Percentiles rank a stretch among this genome's conserved stretches.
Conservation (phyloP, 1,284 basidiomycete species). For the Pascua sp. region DNA sequence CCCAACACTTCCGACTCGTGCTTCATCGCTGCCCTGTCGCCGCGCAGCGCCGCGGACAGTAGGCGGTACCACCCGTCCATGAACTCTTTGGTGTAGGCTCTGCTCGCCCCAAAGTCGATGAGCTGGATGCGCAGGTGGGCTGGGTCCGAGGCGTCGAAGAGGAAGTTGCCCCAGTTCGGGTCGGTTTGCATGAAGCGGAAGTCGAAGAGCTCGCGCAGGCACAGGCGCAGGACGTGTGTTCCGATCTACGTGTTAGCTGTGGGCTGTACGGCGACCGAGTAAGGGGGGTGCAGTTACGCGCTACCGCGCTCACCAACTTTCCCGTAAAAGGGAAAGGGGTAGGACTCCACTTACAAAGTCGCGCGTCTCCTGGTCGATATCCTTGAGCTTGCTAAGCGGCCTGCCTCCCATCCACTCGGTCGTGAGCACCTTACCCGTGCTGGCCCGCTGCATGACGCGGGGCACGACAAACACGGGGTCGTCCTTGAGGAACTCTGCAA, state of each 20-base stretch:
- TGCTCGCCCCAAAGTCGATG: slow-evolving; percentile 93
- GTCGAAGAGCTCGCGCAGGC: slow-evolving; percentile 83
- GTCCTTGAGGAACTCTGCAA: slow-evolving; percentile 58
- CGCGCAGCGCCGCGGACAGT: slow-evolving; percentile 69
- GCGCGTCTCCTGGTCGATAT: slow-evolving; percentile 63
- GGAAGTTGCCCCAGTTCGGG: slow-evolving; percentile 97
- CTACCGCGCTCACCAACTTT: too few species aligned
- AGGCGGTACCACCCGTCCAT: slow-evolving; percentile 84
- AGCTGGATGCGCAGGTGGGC: slow-evolving; percentile 64
- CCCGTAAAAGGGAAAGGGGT: too few species aligned
- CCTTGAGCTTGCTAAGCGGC: slow-evolving; percentile 66
- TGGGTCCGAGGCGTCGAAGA: slow-evolving; percentile 62
- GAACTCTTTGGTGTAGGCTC: slow-evolving; percentile 79
- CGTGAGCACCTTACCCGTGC: slow-evolving; percentile 77
- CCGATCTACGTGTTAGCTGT: slow-evolving; percentile 63
- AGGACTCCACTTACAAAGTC: slow-evolving; percentile 68
- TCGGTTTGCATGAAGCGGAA: slow-evolving; percentile 97
- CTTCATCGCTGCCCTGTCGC: slow-evolving; percentile 67
- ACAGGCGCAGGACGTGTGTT: slow-evolving; percentile 73
- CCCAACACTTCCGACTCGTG: slow-evolving; percentile 74
- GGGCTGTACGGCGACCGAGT: too few species aligned
- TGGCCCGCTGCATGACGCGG: slow-evolving; percentile 70
- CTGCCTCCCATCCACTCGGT: slow-evolving; percentile 82
- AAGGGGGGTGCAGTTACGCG: too few species aligned
- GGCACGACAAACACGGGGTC: slow-evolving; percentile 77